phyloP scores from a whole-genome alignment of 1,284 basidiomycete genomes.

The Anthracocystis walkeri region DNA sequence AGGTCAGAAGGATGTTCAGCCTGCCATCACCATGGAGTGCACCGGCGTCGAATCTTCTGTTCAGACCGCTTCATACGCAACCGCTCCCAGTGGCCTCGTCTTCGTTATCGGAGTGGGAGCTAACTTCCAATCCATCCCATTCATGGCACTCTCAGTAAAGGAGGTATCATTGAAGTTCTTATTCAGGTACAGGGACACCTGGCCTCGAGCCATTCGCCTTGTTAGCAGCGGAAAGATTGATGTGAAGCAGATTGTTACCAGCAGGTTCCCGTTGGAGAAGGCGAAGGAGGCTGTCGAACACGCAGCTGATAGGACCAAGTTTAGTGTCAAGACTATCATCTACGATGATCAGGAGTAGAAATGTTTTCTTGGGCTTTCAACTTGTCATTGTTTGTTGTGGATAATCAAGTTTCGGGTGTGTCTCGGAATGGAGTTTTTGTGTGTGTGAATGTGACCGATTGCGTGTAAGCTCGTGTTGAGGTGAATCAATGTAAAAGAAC shows the following conservation, averaged over 20 bases:
- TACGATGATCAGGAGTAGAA: constrained; percentile 53
- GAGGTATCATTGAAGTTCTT: constrained; percentile 73
- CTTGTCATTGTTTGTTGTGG: no score
- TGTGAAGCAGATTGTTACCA: constrained; percentile 88
- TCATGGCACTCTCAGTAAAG: constrained; percentile 73
- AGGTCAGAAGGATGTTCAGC: constrained; percentile 45
- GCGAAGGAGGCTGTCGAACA: constrained; percentile 84
- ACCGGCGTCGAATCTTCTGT: constrained; percentile 90
- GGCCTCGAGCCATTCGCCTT: constrained; percentile 84
- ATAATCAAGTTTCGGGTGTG: not conserved
- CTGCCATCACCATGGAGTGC: constrained; percentile 75
- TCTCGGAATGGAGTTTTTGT: no score
- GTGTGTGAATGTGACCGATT: no score
- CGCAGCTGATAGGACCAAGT: constrained; percentile 76
- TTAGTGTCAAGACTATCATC: constrained; percentile 63
- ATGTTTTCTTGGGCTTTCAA: no score
- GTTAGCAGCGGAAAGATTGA: constrained; percentile 83
- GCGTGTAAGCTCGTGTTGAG: no score
- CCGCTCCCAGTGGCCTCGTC: constrained; percentile 72
- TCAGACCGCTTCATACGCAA: constrained; percentile 75
- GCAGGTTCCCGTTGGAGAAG: constrained; percentile 80
- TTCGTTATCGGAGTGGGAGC: constrained; percentile 74
- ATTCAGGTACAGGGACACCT: constrained; percentile 72
- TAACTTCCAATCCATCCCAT: constrained; percentile 68
- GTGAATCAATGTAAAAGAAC: no score